phyloP scores from a whole-genome alignment of 805 yeast species.

The Candida dendrica region DNA sequence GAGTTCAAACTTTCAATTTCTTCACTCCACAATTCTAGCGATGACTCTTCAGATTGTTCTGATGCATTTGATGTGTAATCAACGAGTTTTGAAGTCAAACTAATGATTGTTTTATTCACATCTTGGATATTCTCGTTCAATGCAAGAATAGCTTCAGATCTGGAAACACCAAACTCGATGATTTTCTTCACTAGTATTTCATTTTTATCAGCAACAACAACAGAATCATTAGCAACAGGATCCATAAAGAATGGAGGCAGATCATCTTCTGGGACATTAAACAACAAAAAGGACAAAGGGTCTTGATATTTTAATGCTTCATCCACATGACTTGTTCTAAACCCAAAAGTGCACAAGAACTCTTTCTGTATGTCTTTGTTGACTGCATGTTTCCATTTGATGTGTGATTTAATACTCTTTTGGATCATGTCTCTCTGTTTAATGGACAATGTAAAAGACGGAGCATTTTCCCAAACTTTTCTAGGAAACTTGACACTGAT shows the following conservation, averaged over 20 bases:
- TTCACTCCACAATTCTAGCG: slow-evolving; percentile 54
- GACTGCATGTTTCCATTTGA: slow-evolving; percentile 38
- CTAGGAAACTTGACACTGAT: slow-evolving; percentile 27
- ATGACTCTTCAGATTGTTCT: slow-evolving; percentile 6
- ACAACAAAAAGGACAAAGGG: slow-evolving; percentile 46
- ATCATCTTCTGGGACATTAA: slow-evolving; percentile 93
- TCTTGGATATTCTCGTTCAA: slow-evolving; percentile 34
- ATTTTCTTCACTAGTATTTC: slow-evolving; percentile 51
- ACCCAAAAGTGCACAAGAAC: slow-evolving; percentile 47
- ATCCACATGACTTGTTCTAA: slow-evolving; percentile 56
- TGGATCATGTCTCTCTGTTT: slow-evolving; percentile 60
- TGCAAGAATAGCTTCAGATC: slow-evolving; percentile 50
- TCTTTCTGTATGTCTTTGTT: slow-evolving; percentile 8
- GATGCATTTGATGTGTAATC: slow-evolving; percentile 11
- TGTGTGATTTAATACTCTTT: slow-evolving; percentile 45
- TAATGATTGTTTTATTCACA: slow-evolving; percentile 44
- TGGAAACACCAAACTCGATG: slow-evolving; percentile 61
- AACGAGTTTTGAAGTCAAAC: slow-evolving; percentile 34
- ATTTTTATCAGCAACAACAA: slow-evolving; percentile 37
- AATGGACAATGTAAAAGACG: slow-evolving; percentile 60
- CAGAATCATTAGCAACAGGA: slow-evolving; percentile 47
- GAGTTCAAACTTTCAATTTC: slow-evolving; percentile 64
- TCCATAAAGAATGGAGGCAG: slow-evolving; percentile 56
- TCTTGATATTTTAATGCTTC: slow-evolving; percentile 62
- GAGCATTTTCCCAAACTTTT: slow-evolving; percentile 67